Conservation (phyloP, 176 grass and related monocot species). For the Ensete ventricosum region DNA sequence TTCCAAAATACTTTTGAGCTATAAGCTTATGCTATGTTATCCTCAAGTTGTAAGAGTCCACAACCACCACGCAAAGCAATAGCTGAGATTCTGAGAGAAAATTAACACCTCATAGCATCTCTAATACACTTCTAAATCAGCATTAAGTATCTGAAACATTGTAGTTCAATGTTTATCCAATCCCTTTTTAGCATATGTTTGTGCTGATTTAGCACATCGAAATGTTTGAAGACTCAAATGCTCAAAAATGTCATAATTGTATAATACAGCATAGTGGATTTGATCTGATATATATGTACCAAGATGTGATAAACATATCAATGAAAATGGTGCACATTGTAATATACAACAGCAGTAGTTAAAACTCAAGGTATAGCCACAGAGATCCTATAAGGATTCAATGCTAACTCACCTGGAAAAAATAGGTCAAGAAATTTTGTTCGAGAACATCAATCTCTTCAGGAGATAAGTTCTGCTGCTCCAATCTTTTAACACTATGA, state of each 20-base stretch:
- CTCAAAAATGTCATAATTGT: background rate
- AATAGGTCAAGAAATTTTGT: conserved; percentile 79
- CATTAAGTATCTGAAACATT: background rate
- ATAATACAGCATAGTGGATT: background rate
- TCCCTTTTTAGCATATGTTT: background rate
- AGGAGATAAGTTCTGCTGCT: conserved; percentile 58
- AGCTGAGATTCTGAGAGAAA: no score
- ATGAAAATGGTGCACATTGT: background rate
- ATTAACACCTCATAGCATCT: no score
- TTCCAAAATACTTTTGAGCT: no score
- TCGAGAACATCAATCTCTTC: conserved; percentile 72
- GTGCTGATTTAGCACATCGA: background rate
- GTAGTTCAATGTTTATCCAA: background rate
- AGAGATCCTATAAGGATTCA: conserved; percentile 3
- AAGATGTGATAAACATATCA: background rate
- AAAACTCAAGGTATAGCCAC: background rate
- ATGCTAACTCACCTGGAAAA: conserved; percentile 50
- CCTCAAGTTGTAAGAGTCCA: no score
- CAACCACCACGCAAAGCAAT: no score
- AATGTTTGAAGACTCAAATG: background rate
- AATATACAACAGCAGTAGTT: background rate
- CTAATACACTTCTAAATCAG: background rate
- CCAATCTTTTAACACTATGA: conserved; percentile 57
- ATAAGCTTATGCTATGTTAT: no score
- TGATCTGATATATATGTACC: background rate